Evolutionary conservation across 805 yeast genomes (phyloP).

Genomic region (Grigorovia humatica): DNA sequence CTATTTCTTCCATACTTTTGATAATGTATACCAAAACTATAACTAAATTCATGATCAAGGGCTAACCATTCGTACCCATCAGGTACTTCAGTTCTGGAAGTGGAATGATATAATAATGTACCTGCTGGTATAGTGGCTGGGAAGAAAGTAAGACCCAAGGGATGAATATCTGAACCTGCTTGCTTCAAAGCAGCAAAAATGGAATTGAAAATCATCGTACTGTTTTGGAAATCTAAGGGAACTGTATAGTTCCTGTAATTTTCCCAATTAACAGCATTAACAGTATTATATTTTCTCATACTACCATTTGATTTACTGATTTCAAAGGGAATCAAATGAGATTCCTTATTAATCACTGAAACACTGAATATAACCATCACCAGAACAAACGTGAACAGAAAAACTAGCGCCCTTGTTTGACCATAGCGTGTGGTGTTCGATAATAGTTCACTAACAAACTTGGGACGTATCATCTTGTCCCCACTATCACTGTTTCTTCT

Average conservation of each 20-base stretch:
- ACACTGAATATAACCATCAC: background rate
- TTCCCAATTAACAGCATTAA: background rate
- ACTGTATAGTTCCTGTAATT: slow-evolving; percentile 19
- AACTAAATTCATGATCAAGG: slow-evolving; percentile 52
- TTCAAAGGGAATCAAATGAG: background rate
- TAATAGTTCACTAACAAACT: no score
- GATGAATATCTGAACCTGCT: slow-evolving; percentile 41
- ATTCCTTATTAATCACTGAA: background rate
- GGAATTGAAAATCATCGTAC: slow-evolving; percentile 47
- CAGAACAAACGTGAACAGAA: background rate
- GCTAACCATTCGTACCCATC: slow-evolving; percentile 51
- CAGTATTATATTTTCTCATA: background rate
- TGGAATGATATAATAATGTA: slow-evolving; percentile 46
- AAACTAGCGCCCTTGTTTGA: background rate
- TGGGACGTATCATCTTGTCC: no score
- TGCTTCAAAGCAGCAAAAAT: slow-evolving; percentile 44
- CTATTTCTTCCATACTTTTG: slow-evolving; percentile 16
- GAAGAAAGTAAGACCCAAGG: slow-evolving; percentile 46
- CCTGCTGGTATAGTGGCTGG: slow-evolving; percentile 55
- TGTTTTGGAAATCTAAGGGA: slow-evolving; percentile 36
- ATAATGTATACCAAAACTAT: slow-evolving; percentile 32
- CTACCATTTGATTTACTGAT: background rate
- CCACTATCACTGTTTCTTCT: no score
- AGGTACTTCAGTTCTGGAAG: slow-evolving; percentile 39
- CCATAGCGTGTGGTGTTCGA: background rate